phyloP scores from a whole-genome alignment of 768 basidiomycete genomes.

The Amanita jacksonii region DNA sequence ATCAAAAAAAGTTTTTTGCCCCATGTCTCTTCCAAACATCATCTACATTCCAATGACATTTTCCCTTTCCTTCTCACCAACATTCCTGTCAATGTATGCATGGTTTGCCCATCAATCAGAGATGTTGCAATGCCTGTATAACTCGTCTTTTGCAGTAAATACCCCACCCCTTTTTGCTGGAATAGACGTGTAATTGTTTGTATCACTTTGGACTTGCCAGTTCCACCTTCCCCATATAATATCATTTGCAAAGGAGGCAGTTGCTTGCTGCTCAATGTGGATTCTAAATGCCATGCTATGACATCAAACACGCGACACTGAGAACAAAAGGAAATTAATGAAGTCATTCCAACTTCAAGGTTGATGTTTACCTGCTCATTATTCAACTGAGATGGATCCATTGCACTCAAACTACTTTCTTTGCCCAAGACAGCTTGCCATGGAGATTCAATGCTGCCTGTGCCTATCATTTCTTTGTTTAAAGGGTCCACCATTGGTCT shows the following conservation, averaged over 20 bases:
- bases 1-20: background rate
- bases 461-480: too few relatives aligned
- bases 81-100: background rate
- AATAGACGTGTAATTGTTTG: constrained; percentile 6
- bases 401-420: background rate
- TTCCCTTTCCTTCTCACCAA: background rate
- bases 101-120: background rate
- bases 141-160: constrained; percentile 5
- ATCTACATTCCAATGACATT: too few relatives aligned
- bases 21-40: too few relatives aligned
- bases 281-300: constrained; percentile 19
- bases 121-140: background rate
- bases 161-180: constrained; percentile 8
- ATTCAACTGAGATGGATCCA: background rate
- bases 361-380: background rate
- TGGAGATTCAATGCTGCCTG: too few relatives aligned
- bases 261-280: constrained; percentile 12
- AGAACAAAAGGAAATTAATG: constrained; percentile 8
- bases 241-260: constrained; percentile 25
- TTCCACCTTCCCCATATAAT: constrained; percentile 22
- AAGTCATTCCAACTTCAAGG: constrained; percentile 10
- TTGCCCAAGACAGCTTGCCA: too few relatives aligned
- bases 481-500: too few relatives aligned
- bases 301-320: constrained; percentile 25
- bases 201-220: constrained; percentile 2